These are phyloP conservation scores for Monosporozyma aerobia DNA, from an alignment of 805 yeast species.

Conservation along the genomic window DNA sequence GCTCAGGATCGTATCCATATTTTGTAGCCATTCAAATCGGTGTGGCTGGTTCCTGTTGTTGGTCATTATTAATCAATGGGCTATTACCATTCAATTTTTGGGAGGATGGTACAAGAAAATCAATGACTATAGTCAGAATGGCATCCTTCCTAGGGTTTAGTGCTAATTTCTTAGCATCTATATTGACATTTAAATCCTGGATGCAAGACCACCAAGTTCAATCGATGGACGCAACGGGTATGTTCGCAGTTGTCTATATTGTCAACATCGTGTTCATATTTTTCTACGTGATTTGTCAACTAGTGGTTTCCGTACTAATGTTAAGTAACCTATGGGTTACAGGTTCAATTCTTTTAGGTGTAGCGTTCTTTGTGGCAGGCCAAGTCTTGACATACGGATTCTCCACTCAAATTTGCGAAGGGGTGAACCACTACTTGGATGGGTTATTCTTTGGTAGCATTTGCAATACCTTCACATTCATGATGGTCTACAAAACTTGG, in stretches of 20 bases:
- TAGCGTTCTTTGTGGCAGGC: constrained; percentile 70
- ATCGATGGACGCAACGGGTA: constrained; percentile 47
- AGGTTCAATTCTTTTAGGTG: constrained; percentile 69
- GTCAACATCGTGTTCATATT: constrained; percentile 59
- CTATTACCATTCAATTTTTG: constrained; percentile 79
- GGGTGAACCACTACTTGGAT: constrained; percentile 78
- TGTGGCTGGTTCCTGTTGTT: constrained; percentile 59
- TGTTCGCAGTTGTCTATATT: constrained; percentile 64
- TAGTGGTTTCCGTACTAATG: constrained; percentile 55
- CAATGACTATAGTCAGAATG: constrained; percentile 49
- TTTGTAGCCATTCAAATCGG: constrained; percentile 80
- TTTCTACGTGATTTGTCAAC: constrained; percentile 57
- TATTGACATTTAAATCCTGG: constrained; percentile 68
- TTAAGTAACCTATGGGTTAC: constrained; percentile 79
- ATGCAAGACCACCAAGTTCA: constrained; percentile 37
- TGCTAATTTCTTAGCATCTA: constrained; percentile 54
- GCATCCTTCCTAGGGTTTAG: constrained; percentile 50
- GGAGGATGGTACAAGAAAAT: constrained; percentile 80
- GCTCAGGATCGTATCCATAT: constrained; percentile 63
- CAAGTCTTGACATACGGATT: constrained; percentile 68
- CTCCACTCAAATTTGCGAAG: constrained; percentile 54
- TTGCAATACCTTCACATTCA: constrained; percentile 69
- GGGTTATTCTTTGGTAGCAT: constrained; percentile 80
- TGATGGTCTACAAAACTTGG: constrained; percentile 97
- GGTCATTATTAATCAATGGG: constrained; percentile 64